Evolutionary conservation across 116 monocot genomes (phyloP).

Genomic region (Papilionanthe hybrid): DNA sequence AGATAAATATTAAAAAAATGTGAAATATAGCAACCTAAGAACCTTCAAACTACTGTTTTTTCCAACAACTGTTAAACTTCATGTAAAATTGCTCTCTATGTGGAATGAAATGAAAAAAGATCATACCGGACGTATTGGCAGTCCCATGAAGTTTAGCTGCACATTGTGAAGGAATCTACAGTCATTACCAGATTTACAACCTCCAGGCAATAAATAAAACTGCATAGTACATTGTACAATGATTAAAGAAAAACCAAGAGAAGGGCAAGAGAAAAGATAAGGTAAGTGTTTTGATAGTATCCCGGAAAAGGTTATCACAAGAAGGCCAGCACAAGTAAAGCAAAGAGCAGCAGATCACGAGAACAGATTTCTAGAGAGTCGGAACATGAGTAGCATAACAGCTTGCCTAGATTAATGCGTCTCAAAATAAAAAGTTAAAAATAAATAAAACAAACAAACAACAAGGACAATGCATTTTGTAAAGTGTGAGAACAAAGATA

Average conservation of each 20-base stretch:
- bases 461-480: not conserved
- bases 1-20: not conserved
- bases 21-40: not conserved
- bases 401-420: not conserved
- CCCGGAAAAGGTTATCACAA: not conserved
- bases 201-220: constrained; percentile 27
- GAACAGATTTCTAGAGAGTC: not conserved
- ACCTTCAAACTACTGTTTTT: too few species aligned
- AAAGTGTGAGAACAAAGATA: not conserved
- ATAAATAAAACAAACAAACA: not conserved
- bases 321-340: not conserved
- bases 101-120: not conserved
- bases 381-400: not conserved
- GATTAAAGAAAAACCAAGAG: not conserved
- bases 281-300: not conserved
- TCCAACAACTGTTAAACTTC: not conserved
- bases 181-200: constrained; percentile 30
- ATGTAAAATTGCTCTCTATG: not conserved
- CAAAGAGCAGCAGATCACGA: not conserved
- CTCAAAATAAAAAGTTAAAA: not conserved
- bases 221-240: constrained; percentile 9
- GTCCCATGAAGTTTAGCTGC: constrained; percentile 45
- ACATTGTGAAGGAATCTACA: constrained; percentile 25
- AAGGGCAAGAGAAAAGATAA: not conserved
- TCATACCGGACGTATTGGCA: constrained; percentile 41